Evolutionary conservation across 2,329 filamentous ascomycete species (phyloP).

Genomic region (Catunica adiposa): DNA sequence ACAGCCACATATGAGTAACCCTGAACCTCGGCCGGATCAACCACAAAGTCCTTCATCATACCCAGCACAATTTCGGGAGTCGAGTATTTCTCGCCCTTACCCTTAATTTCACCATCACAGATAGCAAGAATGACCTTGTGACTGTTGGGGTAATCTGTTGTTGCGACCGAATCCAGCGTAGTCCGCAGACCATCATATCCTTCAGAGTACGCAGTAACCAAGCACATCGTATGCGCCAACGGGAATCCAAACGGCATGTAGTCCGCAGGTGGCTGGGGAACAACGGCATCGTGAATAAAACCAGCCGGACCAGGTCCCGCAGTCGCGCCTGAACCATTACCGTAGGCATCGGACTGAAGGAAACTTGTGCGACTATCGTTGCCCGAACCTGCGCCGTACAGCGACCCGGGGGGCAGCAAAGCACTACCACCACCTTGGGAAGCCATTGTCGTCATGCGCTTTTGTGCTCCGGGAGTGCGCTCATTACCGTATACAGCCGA

Average conservation of each 20-base stretch:
- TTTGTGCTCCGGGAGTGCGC: slow-evolving; percentile 29
- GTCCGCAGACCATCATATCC: slow-evolving; percentile 83
- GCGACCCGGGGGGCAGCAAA: slow-evolving; percentile 43
- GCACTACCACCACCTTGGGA: slow-evolving; percentile 62
- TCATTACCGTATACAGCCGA: slow-evolving; percentile 77
- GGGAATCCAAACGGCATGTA: slow-evolving; percentile 97
- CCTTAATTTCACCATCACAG: slow-evolving; percentile 96
- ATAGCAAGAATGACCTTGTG: slow-evolving; percentile 95
- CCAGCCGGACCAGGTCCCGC: slow-evolving; percentile 71
- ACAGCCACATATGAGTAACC: slow-evolving; percentile 94
- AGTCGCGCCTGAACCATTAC: slow-evolving; percentile 34
- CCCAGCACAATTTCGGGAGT: slow-evolving; percentile 79
- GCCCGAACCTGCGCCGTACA: slow-evolving; percentile 45
- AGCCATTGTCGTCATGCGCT: slow-evolving; percentile 71
- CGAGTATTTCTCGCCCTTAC: slow-evolving; percentile 68
- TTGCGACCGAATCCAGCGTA: slow-evolving; percentile 88
- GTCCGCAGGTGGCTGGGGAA: slow-evolving; percentile 88
- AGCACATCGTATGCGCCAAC: slow-evolving; percentile 77
- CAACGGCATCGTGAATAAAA: slow-evolving; percentile 92
- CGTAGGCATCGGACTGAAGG: slow-evolving; percentile 41
- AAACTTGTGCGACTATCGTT: slow-evolving; percentile 51
- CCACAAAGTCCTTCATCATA: slow-evolving; percentile 88
- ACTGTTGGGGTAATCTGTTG: slow-evolving; percentile 97
- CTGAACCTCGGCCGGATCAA: slow-evolving; percentile 65
- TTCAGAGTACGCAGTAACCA: slow-evolving; percentile 95